phyloP scores from a whole-genome alignment of 139 green algal genomes.

The Volvox reticuliferus region DNA sequence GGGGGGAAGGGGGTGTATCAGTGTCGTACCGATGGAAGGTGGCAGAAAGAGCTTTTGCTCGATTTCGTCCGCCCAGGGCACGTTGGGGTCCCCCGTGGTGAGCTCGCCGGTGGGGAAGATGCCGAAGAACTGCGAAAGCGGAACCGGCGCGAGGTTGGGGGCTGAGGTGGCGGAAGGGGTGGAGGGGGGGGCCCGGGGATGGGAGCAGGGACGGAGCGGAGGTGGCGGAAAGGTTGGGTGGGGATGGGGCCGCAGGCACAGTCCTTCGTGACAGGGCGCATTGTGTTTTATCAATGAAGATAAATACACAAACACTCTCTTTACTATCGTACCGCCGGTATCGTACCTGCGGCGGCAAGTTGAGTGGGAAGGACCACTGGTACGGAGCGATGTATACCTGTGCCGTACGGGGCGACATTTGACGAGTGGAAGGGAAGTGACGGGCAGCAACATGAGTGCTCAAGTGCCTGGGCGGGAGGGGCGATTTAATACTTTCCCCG shows the following conservation, averaged over 20 bases:
- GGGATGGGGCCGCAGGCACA: too few relatives aligned
- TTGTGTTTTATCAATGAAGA: too few relatives aligned
- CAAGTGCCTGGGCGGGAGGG: too few relatives aligned
- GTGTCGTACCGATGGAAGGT: conserved; percentile 63
- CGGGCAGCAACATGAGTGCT: too few relatives aligned
- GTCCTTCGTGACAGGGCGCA: too few relatives aligned
- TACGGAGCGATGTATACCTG: conserved; percentile 71
- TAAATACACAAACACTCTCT: too few relatives aligned
- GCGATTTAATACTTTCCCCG: too few relatives aligned
- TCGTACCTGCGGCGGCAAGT: conserved; percentile 74
- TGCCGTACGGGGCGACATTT: not conserved
- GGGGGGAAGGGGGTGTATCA: too few relatives aligned
- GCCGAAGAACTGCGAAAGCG: conserved; percentile 76
- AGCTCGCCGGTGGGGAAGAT: conserved; percentile 81
- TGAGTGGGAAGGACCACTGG: conserved; percentile 91
- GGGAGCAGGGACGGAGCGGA: not conserved
- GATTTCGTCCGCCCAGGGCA: conserved; percentile 88
- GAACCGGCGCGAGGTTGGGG: not conserved
- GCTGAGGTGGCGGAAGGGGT: not conserved
- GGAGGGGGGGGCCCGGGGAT: too few relatives aligned
- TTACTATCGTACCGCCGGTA: too few relatives aligned
- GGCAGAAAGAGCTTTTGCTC: conserved; percentile 80
- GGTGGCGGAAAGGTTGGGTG: too few relatives aligned
- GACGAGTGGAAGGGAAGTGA: too few relatives aligned
- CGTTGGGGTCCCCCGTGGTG: conserved; percentile 26